phyloP scores from a whole-genome alignment of 2,329 filamentous ascomycete genomes.

The Aspergillus sp. region DNA sequence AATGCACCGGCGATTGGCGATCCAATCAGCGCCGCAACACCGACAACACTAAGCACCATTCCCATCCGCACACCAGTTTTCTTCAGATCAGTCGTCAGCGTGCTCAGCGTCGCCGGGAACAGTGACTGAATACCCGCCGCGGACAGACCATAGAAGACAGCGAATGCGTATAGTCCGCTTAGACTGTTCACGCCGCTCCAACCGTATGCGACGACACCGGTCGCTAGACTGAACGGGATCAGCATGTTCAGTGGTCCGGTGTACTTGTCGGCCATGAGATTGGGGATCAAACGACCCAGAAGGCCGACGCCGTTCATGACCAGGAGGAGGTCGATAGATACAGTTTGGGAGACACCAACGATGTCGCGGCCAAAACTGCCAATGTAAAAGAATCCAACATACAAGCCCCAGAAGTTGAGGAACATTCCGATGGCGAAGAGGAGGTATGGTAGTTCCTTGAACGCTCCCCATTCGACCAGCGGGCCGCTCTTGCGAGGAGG shows the following conservation, averaged over 20 bases:
- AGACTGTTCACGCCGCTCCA: conserved; percentile 54
- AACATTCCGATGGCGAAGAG: conserved; percentile 38
- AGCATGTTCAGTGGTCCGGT: conserved; percentile 57
- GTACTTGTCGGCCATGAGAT: conserved; percentile 51
- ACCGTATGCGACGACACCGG: conserved; percentile 41
- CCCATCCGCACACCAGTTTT: conserved; percentile 53
- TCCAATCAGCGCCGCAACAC: conserved; percentile 49
- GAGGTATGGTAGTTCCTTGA: conserved; percentile 45
- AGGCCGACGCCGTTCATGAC: conserved; percentile 59
- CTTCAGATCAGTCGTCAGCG: conserved; percentile 47
- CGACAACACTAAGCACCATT: conserved; percentile 49
- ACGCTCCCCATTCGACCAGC: conserved; percentile 46
- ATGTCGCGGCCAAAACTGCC: conserved; percentile 35
- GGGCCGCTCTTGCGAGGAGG: conserved; percentile 46
- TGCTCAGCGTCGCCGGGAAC: conserved; percentile 57
- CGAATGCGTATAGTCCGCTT: conserved; percentile 55
- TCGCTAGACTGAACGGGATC: conserved; percentile 43
- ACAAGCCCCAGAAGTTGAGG: conserved; percentile 47
- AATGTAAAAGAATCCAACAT: conserved; percentile 48
- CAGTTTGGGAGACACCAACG: conserved; percentile 35
- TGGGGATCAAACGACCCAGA: conserved; percentile 53
- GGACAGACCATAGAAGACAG: conserved; percentile 57
- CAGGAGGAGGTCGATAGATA: conserved; percentile 55
- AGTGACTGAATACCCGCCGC: conserved; percentile 59
- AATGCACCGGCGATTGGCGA: conserved; percentile 50